A percentile compares a stretch with the other conserved stretches of the same genome.
Evolutionary conservation across 495 filamentous ascomycete species (phyloP).

Genomic region (Ascodesmis nigricans): DNA sequence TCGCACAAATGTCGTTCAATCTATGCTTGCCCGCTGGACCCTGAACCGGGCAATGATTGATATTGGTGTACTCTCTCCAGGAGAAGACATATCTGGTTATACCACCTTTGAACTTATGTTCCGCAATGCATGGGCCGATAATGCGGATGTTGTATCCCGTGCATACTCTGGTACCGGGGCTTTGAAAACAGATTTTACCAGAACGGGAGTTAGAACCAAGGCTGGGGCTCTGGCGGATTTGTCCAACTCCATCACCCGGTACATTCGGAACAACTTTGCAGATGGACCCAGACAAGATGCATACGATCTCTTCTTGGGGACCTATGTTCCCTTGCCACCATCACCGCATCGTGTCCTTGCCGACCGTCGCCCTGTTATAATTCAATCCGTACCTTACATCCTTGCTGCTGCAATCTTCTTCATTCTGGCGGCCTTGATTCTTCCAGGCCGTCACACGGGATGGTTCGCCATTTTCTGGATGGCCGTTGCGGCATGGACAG

Average conservation of each 20-base stretch:
- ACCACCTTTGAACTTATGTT: constrained; percentile 63
- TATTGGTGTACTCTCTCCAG: constrained; percentile 46
- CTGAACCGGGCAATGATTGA: constrained; percentile 74
- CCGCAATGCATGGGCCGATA: constrained; percentile 88
- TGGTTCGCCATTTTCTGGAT: constrained; percentile 59
- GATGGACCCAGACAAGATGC: constrained; percentile 88
- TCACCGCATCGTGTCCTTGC: no score
- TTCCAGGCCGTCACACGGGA: constrained; percentile 34
- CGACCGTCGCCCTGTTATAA: constrained; percentile 66
- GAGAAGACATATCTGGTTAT: constrained; percentile 49
- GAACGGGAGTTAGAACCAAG: constrained; percentile 66
- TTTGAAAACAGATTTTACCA: constrained; percentile 87
- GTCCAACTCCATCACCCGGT: constrained; percentile 62
- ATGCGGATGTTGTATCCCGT: constrained; percentile 81
- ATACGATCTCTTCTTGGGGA: constrained; percentile 80
- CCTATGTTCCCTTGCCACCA: constrained; percentile 56
- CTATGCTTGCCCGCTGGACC: constrained; percentile 72
- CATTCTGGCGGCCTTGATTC: constrained; percentile 54
- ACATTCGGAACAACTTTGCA: constrained; percentile 72
- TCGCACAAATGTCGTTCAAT: constrained; percentile 92
- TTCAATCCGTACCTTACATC: constrained; percentile 79
- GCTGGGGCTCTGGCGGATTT: constrained; percentile 62
- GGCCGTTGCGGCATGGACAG: constrained; percentile 40
- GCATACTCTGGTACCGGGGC: constrained; percentile 89
- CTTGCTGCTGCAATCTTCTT: constrained; percentile 74